Conservation (phyloP, 2,329 filamentous ascomycete genomes). For the Thyridium curvatum region DNA sequence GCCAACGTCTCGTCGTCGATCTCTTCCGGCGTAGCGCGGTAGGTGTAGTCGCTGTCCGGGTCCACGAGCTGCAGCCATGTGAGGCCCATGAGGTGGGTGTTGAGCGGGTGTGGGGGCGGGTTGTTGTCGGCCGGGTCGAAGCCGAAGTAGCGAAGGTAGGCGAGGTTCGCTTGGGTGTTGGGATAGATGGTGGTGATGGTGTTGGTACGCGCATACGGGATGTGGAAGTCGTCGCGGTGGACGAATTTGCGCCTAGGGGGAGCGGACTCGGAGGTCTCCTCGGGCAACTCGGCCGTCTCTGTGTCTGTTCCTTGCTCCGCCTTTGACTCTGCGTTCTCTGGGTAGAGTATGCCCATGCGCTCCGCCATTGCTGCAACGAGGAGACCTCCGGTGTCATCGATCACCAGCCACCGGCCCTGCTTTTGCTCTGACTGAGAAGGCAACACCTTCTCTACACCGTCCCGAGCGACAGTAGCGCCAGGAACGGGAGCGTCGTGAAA, state of each 20-base stretch:
- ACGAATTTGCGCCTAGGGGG: conserved; percentile 10
- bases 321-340: conserved; percentile 14
- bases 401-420: conserved; percentile 62
- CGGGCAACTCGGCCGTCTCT: background rate
- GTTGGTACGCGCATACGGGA: conserved; percentile 64
- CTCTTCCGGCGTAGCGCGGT: conserved; percentile 56
- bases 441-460: too few relatives aligned
- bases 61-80: conserved; percentile 89
- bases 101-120: conserved; percentile 68
- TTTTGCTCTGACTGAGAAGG: conserved; percentile 9
- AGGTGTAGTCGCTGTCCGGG: conserved; percentile 68
- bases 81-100: conserved; percentile 72
- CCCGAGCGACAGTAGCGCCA: background rate
- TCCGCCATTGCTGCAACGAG: conserved; percentile 81
- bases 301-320: conserved; percentile 12
- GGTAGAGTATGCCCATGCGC: conserved; percentile 74
- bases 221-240: conserved; percentile 44
- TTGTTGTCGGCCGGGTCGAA: conserved; percentile 67
- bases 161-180: conserved; percentile 82
- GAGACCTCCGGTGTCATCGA: conserved; percentile 83
- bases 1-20: conserved; percentile 56
- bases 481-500: background rate
- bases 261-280: too few relatives aligned
- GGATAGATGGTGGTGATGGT: conserved; percentile 76
- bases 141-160: conserved; percentile 81